Base-by-base conservation (phyloP, 78 protist genomes). In the Planoprotostelium fungivorum region DNA sequence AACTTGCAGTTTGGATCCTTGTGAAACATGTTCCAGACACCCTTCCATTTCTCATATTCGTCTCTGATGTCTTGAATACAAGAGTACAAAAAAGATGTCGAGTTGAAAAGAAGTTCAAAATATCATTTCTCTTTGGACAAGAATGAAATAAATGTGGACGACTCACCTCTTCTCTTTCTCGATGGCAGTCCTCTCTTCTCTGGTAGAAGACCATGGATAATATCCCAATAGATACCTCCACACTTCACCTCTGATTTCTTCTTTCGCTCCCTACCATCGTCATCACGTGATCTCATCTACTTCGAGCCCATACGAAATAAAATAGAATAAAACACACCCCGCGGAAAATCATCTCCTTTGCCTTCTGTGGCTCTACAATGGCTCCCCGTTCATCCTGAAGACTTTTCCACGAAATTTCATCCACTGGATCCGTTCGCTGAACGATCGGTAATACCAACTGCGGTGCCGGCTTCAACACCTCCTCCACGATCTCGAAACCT, bases 221-320 rank as follows among this genome's bases (percentile, higher is more conserved):
- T 37, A 38, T 0, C 88, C 51, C 51, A 94, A 85, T 1, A 94
- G 89, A 87, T 86, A 94, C 38, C 90, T 91, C 96, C 96, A 94
- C 23, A 94, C 96, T 39, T 94, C 93, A 37, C 35, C 38, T 29
- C 96, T 36, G 34, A 94, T 89, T 23, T 89, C 87, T 9, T 87
- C 92, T 0, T 94, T 90, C 85, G 90, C 51, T 28, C 96, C 96
- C 39, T 63, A 23, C 90, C 92, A 31, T 90, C 95, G n/a, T 93
- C 94, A 86, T 29, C 94, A 51, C 73, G 16, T 51, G 5, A 29
- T 51, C 73, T 51, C 73, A 51, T 51, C 73, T 29, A 29, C 29
- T n/a, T n/a, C n/a, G n/a, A n/a, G n/a, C n/a, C n/a, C n/a, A n/a
- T n/a, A n/a, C n/a, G n/a, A n/a, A n/a, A n/a, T n/a, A n/a, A n/a